A percentile compares a stretch with the other conserved stretches of the same genome.
Evolutionary conservation across 441 rosid species (phyloP).

Genomic region (Adansonia madagascariensis): DNA sequence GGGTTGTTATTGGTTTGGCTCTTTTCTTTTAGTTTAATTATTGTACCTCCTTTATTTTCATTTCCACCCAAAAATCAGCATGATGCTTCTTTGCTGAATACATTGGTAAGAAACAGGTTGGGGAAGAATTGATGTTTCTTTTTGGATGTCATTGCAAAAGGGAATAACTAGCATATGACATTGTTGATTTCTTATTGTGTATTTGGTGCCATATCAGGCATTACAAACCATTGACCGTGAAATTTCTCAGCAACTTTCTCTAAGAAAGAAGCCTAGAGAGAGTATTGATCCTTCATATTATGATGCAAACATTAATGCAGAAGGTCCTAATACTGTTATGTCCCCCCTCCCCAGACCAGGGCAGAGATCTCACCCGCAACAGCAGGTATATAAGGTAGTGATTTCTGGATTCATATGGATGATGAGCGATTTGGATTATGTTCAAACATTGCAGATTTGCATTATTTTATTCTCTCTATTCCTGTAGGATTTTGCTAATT

Average conservation of each 20-base stretch:
- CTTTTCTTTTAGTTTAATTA: neutral
- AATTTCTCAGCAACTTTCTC: constrained; percentile 68
- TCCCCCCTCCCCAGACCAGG: constrained; percentile 89
- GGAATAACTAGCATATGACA: neutral
- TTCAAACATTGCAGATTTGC: neutral
- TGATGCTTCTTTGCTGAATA: neutral
- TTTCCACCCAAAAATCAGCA: neutral
- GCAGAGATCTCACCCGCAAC: constrained; percentile 82
- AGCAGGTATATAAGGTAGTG: constrained; percentile 78
- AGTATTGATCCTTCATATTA: constrained; percentile 50
- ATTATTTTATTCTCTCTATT: neutral
- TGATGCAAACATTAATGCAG: constrained; percentile 70
- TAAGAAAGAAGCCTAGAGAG: constrained; percentile 82
- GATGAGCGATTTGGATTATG: neutral
- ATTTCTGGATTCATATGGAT: neutral
- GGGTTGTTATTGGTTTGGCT: neutral
- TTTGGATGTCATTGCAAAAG: neutral
- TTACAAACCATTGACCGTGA: constrained; percentile 85
- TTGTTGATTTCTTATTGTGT: neutral
- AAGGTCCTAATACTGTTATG: constrained; percentile 68
- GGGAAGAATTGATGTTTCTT: neutral
- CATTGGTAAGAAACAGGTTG: neutral
- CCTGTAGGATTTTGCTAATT: constrained; percentile 81
- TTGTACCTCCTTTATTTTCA: neutral
- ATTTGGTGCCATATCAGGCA: constrained; percentile 49